phyloP scores from a whole-genome alignment of 495 filamentous ascomycete genomes.

The Pseudomonodictys pantanalensis region DNA sequence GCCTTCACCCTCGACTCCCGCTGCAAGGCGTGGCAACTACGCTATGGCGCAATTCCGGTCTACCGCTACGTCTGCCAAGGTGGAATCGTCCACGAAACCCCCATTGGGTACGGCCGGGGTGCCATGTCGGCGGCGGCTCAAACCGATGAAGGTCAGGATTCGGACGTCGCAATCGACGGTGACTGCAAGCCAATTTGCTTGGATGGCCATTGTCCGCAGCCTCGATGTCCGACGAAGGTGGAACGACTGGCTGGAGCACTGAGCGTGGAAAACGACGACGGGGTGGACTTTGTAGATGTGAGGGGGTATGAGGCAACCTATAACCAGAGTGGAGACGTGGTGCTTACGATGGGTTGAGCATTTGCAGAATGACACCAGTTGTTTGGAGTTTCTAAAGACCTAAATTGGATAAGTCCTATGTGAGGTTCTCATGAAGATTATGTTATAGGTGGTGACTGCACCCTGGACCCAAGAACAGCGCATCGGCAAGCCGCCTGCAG shows the following conservation, averaged over 20 bases:
- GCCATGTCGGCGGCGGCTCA: too few relatives aligned
- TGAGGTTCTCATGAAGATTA: too few relatives aligned
- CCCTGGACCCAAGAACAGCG: too few relatives aligned
- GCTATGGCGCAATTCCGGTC: background rate
- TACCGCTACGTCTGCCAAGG: slow-evolving; percentile 5
- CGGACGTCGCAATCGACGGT: background rate
- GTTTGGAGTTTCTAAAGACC: too few relatives aligned
- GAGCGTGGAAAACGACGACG: slow-evolving; percentile 28
- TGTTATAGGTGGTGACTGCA: too few relatives aligned
- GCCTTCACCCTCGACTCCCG: slow-evolving; percentile 20
- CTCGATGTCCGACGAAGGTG: background rate
- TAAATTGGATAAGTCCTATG: too few relatives aligned
- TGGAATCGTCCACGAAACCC: slow-evolving; percentile 19
- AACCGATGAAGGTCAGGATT: slow-evolving; percentile 48
- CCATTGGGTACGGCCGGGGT: too few relatives aligned
- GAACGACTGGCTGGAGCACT: slow-evolving; percentile 12
- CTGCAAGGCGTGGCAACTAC: slow-evolving; percentile 21
- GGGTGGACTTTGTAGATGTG: slow-evolving; percentile 17
- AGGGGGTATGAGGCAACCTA: slow-evolving; percentile 28
- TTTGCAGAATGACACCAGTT: too few relatives aligned
- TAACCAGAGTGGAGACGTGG: slow-evolving; percentile 25
- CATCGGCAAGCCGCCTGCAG: too few relatives aligned
- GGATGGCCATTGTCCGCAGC: slow-evolving; percentile 18
- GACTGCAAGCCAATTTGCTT: slow-evolving; percentile 4
- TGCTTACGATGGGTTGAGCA: too few relatives aligned